Evolutionary conservation across 1,284 basidiomycete genomes (phyloP).

Genomic region (Apiotrichum domesticum): DNA sequence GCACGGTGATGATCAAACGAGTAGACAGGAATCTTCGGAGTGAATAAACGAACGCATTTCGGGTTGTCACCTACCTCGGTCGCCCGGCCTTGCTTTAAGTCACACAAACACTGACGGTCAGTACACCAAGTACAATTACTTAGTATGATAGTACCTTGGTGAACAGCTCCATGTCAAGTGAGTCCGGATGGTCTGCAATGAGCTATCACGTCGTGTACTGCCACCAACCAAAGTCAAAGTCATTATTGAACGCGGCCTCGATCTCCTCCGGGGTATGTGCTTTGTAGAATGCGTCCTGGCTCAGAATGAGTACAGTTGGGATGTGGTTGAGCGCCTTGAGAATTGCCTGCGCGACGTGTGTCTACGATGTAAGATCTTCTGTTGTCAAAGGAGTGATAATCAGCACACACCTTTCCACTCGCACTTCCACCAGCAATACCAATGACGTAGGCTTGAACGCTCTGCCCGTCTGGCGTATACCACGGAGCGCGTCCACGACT

Average conservation of each 20-base stretch:
- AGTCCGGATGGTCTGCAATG: constrained; percentile 71
- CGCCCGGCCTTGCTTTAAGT: constrained; percentile 68
- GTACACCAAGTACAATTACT: neutral
- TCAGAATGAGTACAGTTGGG: constrained; percentile 77
- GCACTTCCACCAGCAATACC: constrained; percentile 91
- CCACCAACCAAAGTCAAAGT: constrained; percentile 64
- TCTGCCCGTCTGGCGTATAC: constrained; percentile 67
- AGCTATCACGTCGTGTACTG: neutral
- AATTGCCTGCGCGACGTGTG: constrained; percentile 83
- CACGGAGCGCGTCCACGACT: constrained; percentile 61
- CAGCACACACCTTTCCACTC: constrained; percentile 69
- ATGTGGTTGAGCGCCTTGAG: constrained; percentile 73
- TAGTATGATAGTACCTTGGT: constrained; percentile 53
- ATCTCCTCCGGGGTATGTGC: constrained; percentile 70
- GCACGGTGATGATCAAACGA: constrained; percentile 79
- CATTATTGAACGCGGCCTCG: constrained; percentile 69
- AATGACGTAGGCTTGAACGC: constrained; percentile 70
- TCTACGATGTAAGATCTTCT: constrained; percentile 51
- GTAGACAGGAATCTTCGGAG: constrained; percentile 71
- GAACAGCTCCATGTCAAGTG: constrained; percentile 86
- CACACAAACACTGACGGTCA: constrained; percentile 64
- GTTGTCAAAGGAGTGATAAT: neutral
- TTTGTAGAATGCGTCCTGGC: constrained; percentile 90
- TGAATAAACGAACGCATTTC: neutral
- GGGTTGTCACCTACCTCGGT: constrained; percentile 37